phyloP scores from a whole-genome alignment of 331 rosid genomes.

The Quercus phellos region DNA sequence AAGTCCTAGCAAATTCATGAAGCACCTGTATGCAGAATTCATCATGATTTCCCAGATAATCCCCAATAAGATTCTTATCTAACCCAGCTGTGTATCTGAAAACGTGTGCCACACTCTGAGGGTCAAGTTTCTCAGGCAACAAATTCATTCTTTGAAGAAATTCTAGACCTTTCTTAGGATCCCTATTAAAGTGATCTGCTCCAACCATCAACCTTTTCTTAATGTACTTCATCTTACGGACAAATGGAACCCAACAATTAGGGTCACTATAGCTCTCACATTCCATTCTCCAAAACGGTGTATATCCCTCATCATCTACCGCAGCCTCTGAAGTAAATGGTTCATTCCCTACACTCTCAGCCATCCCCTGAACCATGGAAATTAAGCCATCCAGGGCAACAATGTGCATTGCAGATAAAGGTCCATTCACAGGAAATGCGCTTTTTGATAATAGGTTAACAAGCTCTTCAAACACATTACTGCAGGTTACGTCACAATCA shows the following conservation, averaged over 20 bases:
- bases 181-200: constrained; percentile 93
- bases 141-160: constrained; percentile 93
- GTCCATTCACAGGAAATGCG: constrained; percentile 92
- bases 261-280: constrained; percentile 82
- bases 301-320: constrained; percentile 62
- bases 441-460: constrained; percentile 88
- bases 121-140: constrained; percentile 86
- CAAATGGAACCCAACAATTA: constrained; percentile 81
- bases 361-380: constrained; percentile 90
- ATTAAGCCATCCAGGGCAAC: constrained; percentile 97
- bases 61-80: constrained; percentile 96
- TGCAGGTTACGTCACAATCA: constrained; percentile 92
- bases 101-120: constrained; percentile 86
- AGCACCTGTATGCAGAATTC: constrained; percentile 94
- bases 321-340: constrained; percentile 43
- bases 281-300: constrained; percentile 84
- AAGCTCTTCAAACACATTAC: constrained; percentile 88
- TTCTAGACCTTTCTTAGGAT: constrained; percentile 93
- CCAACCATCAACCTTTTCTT: constrained; percentile 90
- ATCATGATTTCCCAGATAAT: constrained; percentile 90
- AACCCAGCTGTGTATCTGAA: constrained; percentile 82
- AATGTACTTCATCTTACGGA: constrained; percentile 66
- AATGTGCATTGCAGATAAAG: constrained; percentile 78
- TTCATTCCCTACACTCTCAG: constrained; percentile 73
- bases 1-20: constrained; percentile 89